Evolutionary conservation across 2,329 filamentous ascomycete species (phyloP), one percentile per base, ranked within the genome.

Genomic region (Alternaria alternata): DNA sequence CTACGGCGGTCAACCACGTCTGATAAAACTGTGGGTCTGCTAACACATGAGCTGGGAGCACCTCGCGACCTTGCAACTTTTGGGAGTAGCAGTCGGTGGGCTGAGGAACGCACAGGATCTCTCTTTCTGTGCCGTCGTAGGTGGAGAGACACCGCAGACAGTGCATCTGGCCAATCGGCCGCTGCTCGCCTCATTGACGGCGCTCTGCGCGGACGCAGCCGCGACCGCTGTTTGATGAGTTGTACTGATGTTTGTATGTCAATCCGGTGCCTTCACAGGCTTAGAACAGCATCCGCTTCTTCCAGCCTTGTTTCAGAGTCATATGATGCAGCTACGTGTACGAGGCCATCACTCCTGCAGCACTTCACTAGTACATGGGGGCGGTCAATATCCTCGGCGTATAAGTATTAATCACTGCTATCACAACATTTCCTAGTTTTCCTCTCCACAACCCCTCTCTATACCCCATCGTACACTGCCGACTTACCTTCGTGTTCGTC

Each of bases 1-100:
- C 57, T 60, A 36, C 53, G 44, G 57, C 57, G 44, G 57, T 59
- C 57, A 55, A 59, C 57, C 57, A 59, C 57, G 57, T 59, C 57
- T 43, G 57, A 59, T 55, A 44, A 38, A 24, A 49, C 46, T 26
- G 57, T 55, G 57, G 57, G 57, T 55, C 57, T 55, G 57, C 57
- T 53, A 59, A 53, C 52, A 55, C 51, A 55, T 12, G 32, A 48
- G 57, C 57, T 55, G 38, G 57, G 57, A 38, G 57, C 57, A 48
- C 44, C 30, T 28, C 38, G 57, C 57, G 57, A 49, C 39, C 52
- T 53, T 39, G 32, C 51, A 55, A 38, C 20, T 18, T 43, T 34
- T 8, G 30, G 11, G 28, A 36, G 43, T 34, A 51, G 34, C n/a
- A 34, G 28, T 44, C 44, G 51, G 57, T 55, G 30, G 51, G 38